Evolutionary conservation across 2,329 filamentous ascomycete genomes (phyloP), one percentile per base, ranked within the genome.

Genomic region (Fusarium nematophilum): DNA sequence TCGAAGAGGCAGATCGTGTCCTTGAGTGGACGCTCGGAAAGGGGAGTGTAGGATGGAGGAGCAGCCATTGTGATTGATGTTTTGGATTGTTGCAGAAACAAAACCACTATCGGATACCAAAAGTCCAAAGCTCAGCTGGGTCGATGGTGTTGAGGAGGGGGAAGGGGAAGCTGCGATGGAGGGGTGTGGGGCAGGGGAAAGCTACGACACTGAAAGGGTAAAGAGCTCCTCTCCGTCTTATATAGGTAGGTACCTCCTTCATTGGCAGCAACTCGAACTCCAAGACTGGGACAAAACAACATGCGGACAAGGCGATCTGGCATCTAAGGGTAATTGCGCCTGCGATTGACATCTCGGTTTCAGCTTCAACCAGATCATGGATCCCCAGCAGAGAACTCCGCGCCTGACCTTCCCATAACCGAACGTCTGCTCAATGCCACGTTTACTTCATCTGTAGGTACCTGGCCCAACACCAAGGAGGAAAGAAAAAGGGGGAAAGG

Each of bases 1-100:
- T 99, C 95, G 78, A 99, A 99, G 63, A 99, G 89, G 72, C 87
- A 89, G 77, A 99, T 91, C 64, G 94, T 98, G 83, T 95, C 92
- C 81, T 93, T 92, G 77, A 97, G 80, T 36, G 92, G 91, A 67
- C 95, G 92, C 70, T 94, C 83, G 75, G 89, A 85, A 65, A 98
- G 86, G 61, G 92, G 86, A 52, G 93, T 90, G 78, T 89, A 91
- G 33, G 74, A 68, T 64, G 78, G 74, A 26, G 66, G 67, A 13
- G 65, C 64, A 62, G 76, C 76, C 81, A 84, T 84, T 65, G 52
- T 73, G 60, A 57, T 49, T 40, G 52, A 45, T 21, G 38, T 36
- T 44, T 27, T 37, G 36, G 26, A 17, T 46, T 38, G 49, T 48
- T 47, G 54, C 34, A 36, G 25, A 30, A 43, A 52, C 37, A 40